Base-by-base conservation (phyloP, 257 asterid species). In the Anisodus acutangulus region DNA sequence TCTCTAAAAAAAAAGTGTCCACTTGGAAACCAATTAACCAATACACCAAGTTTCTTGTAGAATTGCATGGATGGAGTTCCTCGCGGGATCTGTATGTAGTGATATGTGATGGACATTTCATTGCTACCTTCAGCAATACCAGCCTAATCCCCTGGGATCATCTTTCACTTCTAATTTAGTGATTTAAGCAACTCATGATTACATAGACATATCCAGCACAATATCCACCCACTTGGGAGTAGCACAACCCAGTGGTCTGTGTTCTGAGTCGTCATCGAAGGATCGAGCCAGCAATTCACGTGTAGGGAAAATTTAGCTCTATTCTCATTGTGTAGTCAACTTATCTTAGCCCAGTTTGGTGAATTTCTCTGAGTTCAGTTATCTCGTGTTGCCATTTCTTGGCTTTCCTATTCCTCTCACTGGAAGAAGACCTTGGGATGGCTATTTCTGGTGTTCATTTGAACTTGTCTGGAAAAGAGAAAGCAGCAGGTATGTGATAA, bases 121-220 rank as follows among this genome's bases (percentile, higher is more conserved):
- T 41, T 68, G 51, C 51, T 68, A 51, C 51, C 76, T 35, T 37
- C 51, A 68, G 51, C 51, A 68, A 68, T 37, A 68, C 19, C 51
- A 37, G 26, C 76, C 26, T 15, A 68, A 68, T 68, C 6, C 76
- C 26, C 51, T 15, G 12, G 39, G 43, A 67, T 15, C 6, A 26
- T 26, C 17, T 68, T 37, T 37, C 51, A 37, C 97, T 90, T 97
- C 98, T 47, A 95, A 93, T 83, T 95, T 94, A 0, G 98, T 92
- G 83, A 94, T 92, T 78, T 85, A 90, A 85, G 97, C 95, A 81
- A 95, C 93, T 91, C 94, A 94, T 4, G 95, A 31, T 69, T 85
- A 93, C 97, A 94, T 94, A 22, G 84, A 90, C 93, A 84, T 94
- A 94, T 71, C 94, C 98, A 43, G 91, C 93, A 85, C 91, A 90